Conservation (phyloP, 225 moss, liverwort and hornwort species). For the Pleurozium schreberi region DNA sequence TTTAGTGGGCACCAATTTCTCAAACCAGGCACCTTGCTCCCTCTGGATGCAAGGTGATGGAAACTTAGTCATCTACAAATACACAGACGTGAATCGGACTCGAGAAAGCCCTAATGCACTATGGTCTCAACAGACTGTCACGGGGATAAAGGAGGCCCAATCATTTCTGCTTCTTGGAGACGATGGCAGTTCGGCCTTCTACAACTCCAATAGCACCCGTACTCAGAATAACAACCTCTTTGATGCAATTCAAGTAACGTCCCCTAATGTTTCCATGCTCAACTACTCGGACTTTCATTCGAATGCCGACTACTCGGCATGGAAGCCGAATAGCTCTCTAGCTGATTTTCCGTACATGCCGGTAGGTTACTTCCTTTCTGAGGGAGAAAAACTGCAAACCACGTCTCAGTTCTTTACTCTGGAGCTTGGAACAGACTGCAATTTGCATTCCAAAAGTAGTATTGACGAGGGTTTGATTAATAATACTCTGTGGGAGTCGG, state of each 20-base stretch:
- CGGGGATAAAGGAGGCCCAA: background rate
- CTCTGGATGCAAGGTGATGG: background rate
- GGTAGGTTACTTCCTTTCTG: background rate
- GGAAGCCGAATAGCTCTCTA: background rate
- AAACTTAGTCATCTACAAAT: background rate
- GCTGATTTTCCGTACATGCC: background rate
- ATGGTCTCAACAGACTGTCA: rapidly evolving
- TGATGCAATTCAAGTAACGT: rapidly evolving
- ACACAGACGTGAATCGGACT: background rate
- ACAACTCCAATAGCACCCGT: background rate
- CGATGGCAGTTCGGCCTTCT: background rate
- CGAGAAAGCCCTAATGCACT: rapidly evolving
- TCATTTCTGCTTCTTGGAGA: background rate
- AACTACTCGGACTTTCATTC: background rate
- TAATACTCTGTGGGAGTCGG: background rate
- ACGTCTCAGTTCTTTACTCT: too few species aligned
- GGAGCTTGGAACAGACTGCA: background rate
- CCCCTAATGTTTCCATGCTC: background rate
- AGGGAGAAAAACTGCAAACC: background rate
- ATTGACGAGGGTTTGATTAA: background rate
- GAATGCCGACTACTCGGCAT: background rate
- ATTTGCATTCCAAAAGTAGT: background rate
- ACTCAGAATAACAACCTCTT: background rate
- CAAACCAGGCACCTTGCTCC: background rate
- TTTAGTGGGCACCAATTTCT: background rate